A percentile compares a stretch with the other conserved stretches of the same genome.
phyloP scores from a whole-genome alignment of 2,329 filamentous ascomycete species.

The Apiospora phragmitis region DNA sequence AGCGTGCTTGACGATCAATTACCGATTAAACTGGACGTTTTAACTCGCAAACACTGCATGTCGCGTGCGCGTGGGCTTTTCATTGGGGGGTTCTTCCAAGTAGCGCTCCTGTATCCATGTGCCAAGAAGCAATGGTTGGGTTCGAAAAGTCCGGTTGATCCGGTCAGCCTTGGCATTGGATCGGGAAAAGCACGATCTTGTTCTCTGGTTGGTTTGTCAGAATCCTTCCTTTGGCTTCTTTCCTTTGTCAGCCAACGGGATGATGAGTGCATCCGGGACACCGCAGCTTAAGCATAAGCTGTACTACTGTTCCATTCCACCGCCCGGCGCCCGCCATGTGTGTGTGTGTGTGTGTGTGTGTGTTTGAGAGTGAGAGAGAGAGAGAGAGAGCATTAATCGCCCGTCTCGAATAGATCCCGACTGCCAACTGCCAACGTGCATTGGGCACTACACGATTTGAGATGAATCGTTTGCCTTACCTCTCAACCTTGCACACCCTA shows the following conservation, averaged over 20 bases:
- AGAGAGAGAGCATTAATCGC: not conserved
- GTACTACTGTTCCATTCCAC: not conserved
- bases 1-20: not conserved
- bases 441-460: not conserved
- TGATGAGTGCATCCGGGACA: not conserved
- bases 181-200: not conserved
- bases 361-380: not conserved
- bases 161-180: slow-evolving; percentile 1
- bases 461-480: not conserved
- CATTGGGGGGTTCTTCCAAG: not conserved
- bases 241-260: not conserved
- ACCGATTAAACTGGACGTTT: not conserved
- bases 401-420: not conserved
- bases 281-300: not conserved
- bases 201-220: slow-evolving; percentile 2
- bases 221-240: not conserved
- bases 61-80: not conserved
- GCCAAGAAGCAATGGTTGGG: not conserved
- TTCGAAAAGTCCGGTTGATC: slow-evolving; percentile 2
- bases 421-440: not conserved
- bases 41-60: not conserved
- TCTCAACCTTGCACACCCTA: not conserved
- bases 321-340: not conserved
- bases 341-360: not conserved
- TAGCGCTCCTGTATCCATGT: not conserved